Base-by-base conservation (phyloP, 2,329 filamentous ascomycete species). In the Alternaria infectoria region DNA sequence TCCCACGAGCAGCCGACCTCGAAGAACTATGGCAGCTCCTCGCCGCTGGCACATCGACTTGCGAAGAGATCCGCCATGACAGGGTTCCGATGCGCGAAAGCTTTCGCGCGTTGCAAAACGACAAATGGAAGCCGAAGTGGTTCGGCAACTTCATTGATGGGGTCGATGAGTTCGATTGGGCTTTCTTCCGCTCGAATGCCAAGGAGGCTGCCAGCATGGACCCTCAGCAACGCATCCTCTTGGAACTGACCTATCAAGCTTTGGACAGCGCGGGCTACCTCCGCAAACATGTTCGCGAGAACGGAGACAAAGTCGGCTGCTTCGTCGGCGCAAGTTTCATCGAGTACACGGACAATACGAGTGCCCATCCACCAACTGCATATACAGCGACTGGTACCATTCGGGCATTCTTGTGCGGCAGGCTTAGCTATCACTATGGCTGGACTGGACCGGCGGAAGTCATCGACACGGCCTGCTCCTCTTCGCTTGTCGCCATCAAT, bases 391-490 rank as follows among this genome's bases (percentile, higher is more conserved):
- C 62, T 49, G 72, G 74, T 8, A 74, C 66, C 6, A 59, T 74
- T 25, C 62, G 69, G 13, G 62, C 65, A n/a, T 75, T 76, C 26
- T 25, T 73, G 5, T 62, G 56, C 21, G 75, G 75, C 7, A 62
- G 64, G 11, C 55, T 77, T 9, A 69, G 64, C 19, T 69, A 77
- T 46, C 67, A 72, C 52, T 79, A 72, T 56, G 70, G 75, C 3
- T 75, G 70, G 61, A 63, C 59, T 19, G 77, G 74, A 10, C 71
- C 68, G 5, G 58, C 68, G 19, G 57, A 77, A 21, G 74, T 68
- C 2, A 60, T 79, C 49, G 79, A 81, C 49, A 79, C 79, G 6
- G 78, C 79, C 6, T 81, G 79, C 60, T 79, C 77, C 4, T 70
- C 77, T 21, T 76, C 66, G 3, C 36, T 70, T 4, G 74, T 78